Evolutionary conservation across 2,329 filamentous ascomycete genomes (phyloP).

Genomic region (Fusarium xyrophilum): DNA sequence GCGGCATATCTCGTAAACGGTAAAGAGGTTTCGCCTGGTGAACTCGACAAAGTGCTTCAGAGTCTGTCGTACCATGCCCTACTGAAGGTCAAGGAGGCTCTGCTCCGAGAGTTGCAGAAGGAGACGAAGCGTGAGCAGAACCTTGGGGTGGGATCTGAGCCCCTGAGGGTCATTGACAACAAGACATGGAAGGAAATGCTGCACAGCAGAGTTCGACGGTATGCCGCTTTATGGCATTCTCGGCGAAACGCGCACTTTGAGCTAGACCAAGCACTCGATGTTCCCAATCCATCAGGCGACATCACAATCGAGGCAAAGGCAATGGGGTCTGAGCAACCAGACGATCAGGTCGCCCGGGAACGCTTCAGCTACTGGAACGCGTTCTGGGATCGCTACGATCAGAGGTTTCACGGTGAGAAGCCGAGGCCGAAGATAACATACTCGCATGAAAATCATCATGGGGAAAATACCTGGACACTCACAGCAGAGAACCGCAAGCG

Average conservation of each 20-base stretch:
- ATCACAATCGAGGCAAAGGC: slow-evolving; percentile 7
- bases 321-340: slow-evolving; percentile 12
- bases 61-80: slow-evolving; percentile 44
- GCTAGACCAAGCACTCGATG: background rate
- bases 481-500: background rate
- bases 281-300: background rate
- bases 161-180: slow-evolving; percentile 3
- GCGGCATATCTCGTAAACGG: slow-evolving; percentile 37
- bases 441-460: background rate
- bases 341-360: slow-evolving; percentile 25
- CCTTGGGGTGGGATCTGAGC: slow-evolving; percentile 8
- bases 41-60: slow-evolving; percentile 42
- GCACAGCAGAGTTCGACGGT: slow-evolving; percentile 31
- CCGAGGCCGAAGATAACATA: background rate
- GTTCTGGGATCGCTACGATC: slow-evolving; percentile 41
- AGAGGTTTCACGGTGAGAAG: slow-evolving; percentile 12
- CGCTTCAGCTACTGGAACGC: slow-evolving; percentile 35
- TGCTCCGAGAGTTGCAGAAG: slow-evolving; percentile 31
- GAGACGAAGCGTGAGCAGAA: slow-evolving; percentile 29
- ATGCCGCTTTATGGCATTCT: slow-evolving; percentile 34
- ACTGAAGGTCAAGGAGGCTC: slow-evolving; percentile 33
- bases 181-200: slow-evolving; percentile 31
- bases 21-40: slow-evolving; percentile 39
- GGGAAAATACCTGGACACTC: background rate
- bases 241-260: slow-evolving; percentile 18